Evolutionary conservation across 1,284 basidiomycete species (phyloP), one percentile per base, ranked within the genome.

Genomic region (Caloboletus inedulis): DNA sequence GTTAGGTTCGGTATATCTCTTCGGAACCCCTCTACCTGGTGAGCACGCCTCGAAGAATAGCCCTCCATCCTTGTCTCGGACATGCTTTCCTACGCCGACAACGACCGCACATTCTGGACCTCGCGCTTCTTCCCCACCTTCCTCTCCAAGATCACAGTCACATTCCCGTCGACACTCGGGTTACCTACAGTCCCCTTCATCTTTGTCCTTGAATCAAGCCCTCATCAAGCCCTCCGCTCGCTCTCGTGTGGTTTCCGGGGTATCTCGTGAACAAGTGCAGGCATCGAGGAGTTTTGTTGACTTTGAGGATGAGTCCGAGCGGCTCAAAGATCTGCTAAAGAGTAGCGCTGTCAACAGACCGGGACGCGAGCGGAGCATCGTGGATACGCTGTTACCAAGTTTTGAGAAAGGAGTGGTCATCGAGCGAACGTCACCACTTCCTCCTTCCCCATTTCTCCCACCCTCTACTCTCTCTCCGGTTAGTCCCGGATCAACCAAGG

Each of bases 291-390:
- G 83, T 59, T 84, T 79, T 60, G 83, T 90, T 3, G 88, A 91
- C 60, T 89, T 82, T 52, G 88, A 90, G 4, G 85, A 89, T 39
- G 89, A 91, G 63, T 76, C 84, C 6, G 84, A 82, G 51, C 83
- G 81, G 59, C 74, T 91, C 55, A 88, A 87, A 62, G 84, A 80
- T 35, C 74, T 90, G 65, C 68, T 91, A 29, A 82, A 82, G 61
- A 79, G 78, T 21, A 77, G 69, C 44, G 65, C 70, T 25, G 72
- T 70, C 18, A 78, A 74, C 58, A 77, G 79, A 42, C 75, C 71
- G 48, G 39, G 60, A 12, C 66, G 64, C 44, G 66, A 63, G 25
- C 57, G 68, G 14, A 30, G 62, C 31, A 56, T 71, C 27, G 59
- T 60, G 27, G 76, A 76, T n/a, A 51, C 67, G 19, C 37, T 70